Base-by-base conservation (phyloP, 2,329 filamentous ascomycete genomes). In the Microdochium trichocladiopsis region DNA sequence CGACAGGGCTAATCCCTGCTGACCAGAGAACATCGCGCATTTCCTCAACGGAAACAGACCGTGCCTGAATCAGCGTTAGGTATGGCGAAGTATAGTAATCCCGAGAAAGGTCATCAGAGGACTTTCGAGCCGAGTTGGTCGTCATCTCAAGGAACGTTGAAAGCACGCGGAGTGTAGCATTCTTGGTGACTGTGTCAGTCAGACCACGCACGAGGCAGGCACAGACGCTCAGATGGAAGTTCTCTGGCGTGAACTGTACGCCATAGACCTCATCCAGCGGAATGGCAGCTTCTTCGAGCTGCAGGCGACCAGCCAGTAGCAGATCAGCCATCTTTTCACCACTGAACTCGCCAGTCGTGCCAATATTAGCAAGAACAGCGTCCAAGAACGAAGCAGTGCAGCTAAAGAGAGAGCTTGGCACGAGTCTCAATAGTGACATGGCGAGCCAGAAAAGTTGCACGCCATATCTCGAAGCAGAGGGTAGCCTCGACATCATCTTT, bases 401-500 rank as follows among this genome's bases (percentile, higher is more conserved):
- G 63, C 85, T 87, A 68, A 87, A 87, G 1, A 87, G 72, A 37
- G 68, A 71, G 5, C 78, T 70, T 3, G 84, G 84, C 16, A 86
- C 81, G 2, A 87, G 75, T 8, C 84, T 77, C 23, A 87, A 72
- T 1, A 88, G 71, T 2, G 83, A 86, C 57, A 87, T 79, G 10
- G 83, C 83, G 31, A 88, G 71, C 84, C 84, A 88, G 63, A 88
- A 88, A 5, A 88, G 71, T 60, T 88, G 84, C 31, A 86, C 68
- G 0, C 84, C 82, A 60, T 88, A 88, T 28, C 84, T 78, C 25
- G 84, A 88, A 10, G 83, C 77, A 2, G 82, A 79, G 5, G 82
- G 81, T 21, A 88, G 73, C 61, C 87, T 87, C 16, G 79, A 74
- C 75, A 87, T 85, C 83, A 88, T 87, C 63, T 86, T 87, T 11